Evolutionary conservation across 163 green algal genomes (phyloP), one percentile per base, ranked within the genome.

Genomic region (Coccomyxa subellipsoidea): DNA sequence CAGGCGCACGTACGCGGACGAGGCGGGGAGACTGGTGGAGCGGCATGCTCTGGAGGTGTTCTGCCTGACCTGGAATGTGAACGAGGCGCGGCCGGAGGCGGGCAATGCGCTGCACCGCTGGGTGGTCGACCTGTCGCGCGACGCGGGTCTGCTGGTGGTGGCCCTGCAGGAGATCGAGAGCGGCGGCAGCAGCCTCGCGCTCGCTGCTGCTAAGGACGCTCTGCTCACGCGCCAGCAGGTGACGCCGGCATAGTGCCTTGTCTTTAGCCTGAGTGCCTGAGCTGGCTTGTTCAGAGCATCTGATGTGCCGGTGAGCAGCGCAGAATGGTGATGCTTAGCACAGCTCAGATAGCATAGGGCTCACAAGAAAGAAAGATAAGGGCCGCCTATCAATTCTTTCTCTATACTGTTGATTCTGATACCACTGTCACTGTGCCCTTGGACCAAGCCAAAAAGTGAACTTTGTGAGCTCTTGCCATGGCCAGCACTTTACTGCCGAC

Each of bases 101-200:
- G 53, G 40, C 70, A 87, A 76, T 18, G 18, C 82, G 35, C 47
- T 92, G 29, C 89, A 92, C 81, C 34, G 76, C 32, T 83, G 82
- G 79, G 66, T 93, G 73, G 79, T 77, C 21, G 69, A 90, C 69
- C 40, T 87, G 0, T 85, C 86, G 0, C 54, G 66, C 8, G 66
- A 72, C 4, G 89, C 88, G 18, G 82, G 92, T 77, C 80, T 98
- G 36, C 91, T 95, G 8, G 86, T 93, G 37, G 81, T 98, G 12
- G 93, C 87, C 0, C 85, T 98, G 78, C 95, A 98, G 86, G 96
- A 99, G 84, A 92, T 99, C 15, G 96, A 98, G 87, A 96, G 98
- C 92, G 95, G 96, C 72, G 92, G 91, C 25, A 84, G 86, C 75
- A 93, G 87, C 73, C 92, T 99, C 53, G 94, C 91, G 7, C 81